Evolutionary conservation across 768 basidiomycete species (phyloP).

Genomic region (Tulasnella sp.): DNA sequence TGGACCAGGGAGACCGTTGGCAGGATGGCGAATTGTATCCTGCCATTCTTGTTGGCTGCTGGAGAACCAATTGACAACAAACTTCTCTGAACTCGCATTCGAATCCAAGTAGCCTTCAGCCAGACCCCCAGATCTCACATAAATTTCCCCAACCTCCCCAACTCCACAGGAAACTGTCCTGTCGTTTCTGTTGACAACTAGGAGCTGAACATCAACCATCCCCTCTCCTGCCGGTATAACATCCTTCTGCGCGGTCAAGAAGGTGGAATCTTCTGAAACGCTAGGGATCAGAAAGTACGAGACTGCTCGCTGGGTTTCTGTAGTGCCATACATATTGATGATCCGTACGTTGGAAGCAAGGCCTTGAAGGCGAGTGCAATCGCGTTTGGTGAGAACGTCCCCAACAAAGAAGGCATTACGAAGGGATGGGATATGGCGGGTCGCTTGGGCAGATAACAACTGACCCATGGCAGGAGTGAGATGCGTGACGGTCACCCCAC

Average conservation of each 20-base stretch:
- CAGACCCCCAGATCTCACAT: conserved; percentile 89
- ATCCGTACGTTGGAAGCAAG: conserved; percentile 88
- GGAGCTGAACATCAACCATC: conserved; percentile 94
- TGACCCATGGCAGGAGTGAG: conserved; percentile 99
- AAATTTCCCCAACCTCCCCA: conserved; percentile 97
- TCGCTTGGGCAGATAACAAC: conserved; percentile 81
- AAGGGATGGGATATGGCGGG: conserved; percentile 72
- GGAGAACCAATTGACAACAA: conserved; percentile 89
- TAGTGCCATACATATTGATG: conserved; percentile 99
- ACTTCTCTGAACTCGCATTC: conserved; percentile 78
- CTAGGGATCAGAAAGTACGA: conserved; percentile 92
- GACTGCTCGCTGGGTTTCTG: conserved; percentile 97
- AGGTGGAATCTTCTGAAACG: conserved; percentile 71
- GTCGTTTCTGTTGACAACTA: conserved; percentile 89
- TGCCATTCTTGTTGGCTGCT: conserved; percentile 34
- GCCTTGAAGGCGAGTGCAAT: conserved; percentile 86
- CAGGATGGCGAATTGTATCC: conserved; percentile 64
- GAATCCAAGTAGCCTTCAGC: conserved; percentile 89
- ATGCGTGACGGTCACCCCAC: conserved; percentile 87
- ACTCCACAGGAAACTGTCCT: conserved; percentile 77
- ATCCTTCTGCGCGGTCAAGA: conserved; percentile 89
- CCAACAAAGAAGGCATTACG: conserved; percentile 95
- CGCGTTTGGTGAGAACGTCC: conserved; percentile 96
- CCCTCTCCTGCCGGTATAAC: conserved; percentile 96
- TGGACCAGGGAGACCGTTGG: conserved; percentile 39